These are phyloP conservation scores for Phyllosticta ampelicida DNA, from an alignment of 2,329 filamentous ascomycete species.

Conservation along the genomic window DNA sequence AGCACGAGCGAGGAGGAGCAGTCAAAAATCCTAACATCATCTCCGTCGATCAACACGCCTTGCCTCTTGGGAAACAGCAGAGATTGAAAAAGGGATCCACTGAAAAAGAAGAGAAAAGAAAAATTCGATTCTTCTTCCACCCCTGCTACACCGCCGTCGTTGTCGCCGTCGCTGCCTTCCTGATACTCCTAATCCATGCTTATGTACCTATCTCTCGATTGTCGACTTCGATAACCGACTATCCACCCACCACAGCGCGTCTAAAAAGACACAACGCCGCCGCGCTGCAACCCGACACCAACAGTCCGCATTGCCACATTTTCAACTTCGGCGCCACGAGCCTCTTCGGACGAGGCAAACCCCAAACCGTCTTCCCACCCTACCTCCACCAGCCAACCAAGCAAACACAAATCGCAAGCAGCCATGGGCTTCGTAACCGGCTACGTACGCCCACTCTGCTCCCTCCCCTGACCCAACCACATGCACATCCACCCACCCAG, in stretches of 20 bases:
- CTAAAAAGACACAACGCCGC: background rate
- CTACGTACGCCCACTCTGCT: conserved; percentile 30
- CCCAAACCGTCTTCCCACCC: background rate
- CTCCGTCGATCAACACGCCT: background rate
- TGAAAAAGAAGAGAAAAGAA: background rate
- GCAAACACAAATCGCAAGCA: background rate
- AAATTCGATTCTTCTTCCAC: background rate
- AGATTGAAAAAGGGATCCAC: background rate
- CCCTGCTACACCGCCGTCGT: background rate
- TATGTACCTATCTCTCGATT: no score
- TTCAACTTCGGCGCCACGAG: no score
- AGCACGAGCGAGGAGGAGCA: no score
- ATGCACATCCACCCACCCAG: background rate
- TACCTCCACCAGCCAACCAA: background rate
- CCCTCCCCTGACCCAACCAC: background rate
- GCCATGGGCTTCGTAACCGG: conserved; percentile 43
- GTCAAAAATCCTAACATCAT: background rate
- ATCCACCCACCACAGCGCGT: no score
- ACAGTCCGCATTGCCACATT: no score
- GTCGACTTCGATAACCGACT: no score
- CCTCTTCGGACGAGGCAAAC: background rate
- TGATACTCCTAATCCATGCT: no score
- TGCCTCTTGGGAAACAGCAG: background rate
- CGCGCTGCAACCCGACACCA: background rate
- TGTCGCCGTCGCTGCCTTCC: background rate